A percentile compares a stretch with the other conserved stretches of the same genome.
Evolutionary conservation across 805 yeast genomes (phyloP).

Genomic region (Spathaspora sp.): DNA sequence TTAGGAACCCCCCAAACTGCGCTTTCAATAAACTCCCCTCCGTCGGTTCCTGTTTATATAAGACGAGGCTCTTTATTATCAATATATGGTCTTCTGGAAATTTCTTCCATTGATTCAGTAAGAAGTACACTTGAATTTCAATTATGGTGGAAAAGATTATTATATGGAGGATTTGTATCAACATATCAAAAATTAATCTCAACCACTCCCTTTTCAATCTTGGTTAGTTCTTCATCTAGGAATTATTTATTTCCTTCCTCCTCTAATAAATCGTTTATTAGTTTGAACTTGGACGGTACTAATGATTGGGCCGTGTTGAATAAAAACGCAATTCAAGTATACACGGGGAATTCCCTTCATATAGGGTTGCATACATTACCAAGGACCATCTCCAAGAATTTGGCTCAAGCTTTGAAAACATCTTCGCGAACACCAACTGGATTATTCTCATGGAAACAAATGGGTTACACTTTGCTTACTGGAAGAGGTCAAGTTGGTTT

Average conservation of each 20-base stretch:
- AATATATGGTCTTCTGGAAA: slow-evolving; percentile 30
- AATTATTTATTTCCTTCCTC: slow-evolving; percentile 8
- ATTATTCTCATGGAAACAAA: slow-evolving; percentile 25
- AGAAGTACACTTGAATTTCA: slow-evolving; percentile 25
- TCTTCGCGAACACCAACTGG: slow-evolving; percentile 36
- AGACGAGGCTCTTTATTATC: slow-evolving; percentile 49
- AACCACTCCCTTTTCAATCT: slow-evolving; percentile 42
- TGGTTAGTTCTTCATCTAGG: slow-evolving; percentile 38
- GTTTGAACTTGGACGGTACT: slow-evolving; percentile 51
- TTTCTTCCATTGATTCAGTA: slow-evolving; percentile 14
- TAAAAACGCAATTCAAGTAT: slow-evolving; percentile 45
- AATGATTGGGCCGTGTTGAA: slow-evolving; percentile 60
- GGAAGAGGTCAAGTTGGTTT: slow-evolving; percentile 59
- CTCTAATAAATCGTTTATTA: slow-evolving; percentile 37
- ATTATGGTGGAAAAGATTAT: slow-evolving; percentile 38
- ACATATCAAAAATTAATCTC: slow-evolving; percentile 47
- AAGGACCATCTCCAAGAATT: slow-evolving; percentile 27
- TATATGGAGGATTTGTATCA: slow-evolving; percentile 43
- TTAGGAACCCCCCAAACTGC: slow-evolving; percentile 24
- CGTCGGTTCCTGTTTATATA: slow-evolving; percentile 53
- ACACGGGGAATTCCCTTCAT: slow-evolving; percentile 49
- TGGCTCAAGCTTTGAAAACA: slow-evolving; percentile 20
- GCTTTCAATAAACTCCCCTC: slow-evolving; percentile 49
- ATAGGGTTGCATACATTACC: slow-evolving; percentile 40
- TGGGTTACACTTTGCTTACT: slow-evolving; percentile 46